Evolutionary conservation across 192 early-diverging fungal genomes (phyloP).

Genomic region (Entophlyctis helioformis): DNA sequence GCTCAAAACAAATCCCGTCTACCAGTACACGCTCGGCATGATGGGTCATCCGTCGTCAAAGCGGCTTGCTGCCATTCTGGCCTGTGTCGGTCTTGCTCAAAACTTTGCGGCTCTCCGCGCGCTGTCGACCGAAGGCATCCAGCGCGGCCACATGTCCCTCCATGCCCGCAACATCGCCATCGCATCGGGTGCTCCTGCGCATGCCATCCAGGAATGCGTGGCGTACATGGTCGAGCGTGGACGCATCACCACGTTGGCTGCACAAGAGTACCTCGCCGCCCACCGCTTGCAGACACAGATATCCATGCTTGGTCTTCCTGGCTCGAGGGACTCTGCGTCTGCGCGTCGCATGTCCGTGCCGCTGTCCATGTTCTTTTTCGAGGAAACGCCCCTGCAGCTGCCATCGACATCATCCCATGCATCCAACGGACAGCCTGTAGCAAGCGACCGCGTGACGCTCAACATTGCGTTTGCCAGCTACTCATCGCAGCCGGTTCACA

Average conservation of each 20-base stretch:
- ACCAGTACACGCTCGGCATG: constrained; percentile 52
- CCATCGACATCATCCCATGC: not conserved
- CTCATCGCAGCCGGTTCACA: constrained; percentile 25
- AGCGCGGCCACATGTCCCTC: constrained; percentile 56
- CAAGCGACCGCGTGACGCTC: constrained; percentile 21
- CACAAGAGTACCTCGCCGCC: constrained; percentile 41
- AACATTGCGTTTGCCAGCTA: constrained; percentile 43
- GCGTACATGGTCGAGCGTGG: constrained; percentile 57
- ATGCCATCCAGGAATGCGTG: constrained; percentile 52
- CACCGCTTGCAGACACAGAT: constrained; percentile 42
- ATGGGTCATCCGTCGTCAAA: constrained; percentile 53
- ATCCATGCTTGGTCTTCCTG: too few relatives aligned
- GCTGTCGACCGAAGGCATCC: constrained; percentile 62
- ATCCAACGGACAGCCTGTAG: too few relatives aligned
- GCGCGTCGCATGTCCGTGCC: too few relatives aligned
- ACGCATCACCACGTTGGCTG: constrained; percentile 45
- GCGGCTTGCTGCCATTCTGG: constrained; percentile 42
- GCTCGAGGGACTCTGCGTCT: too few relatives aligned
- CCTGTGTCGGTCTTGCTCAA: constrained; percentile 58
- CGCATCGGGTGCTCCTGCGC: constrained; percentile 56
- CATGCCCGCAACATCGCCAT: constrained; percentile 35
- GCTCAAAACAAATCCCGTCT: constrained; percentile 58
- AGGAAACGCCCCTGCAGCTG: constrained; percentile 9
- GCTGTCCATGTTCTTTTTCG: constrained; percentile 31
- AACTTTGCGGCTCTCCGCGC: constrained; percentile 71